These are phyloP conservation scores for Bondarzewia mesenterica DNA, from an alignment of 1,284 basidiomycete genomes.

Conservation along the genomic window DNA sequence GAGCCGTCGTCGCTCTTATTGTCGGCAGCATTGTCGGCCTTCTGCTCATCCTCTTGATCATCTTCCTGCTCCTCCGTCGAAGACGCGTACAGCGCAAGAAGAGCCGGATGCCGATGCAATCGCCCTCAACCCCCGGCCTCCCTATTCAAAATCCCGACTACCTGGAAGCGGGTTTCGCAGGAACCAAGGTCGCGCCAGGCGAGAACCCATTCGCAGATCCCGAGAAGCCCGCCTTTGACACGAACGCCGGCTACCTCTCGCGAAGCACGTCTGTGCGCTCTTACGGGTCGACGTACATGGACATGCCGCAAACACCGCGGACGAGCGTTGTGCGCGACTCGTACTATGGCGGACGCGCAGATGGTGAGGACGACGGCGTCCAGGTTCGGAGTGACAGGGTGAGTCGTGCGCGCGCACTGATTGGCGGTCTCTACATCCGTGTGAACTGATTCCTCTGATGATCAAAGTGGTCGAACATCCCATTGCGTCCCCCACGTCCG, in stretches of 20 bases:
- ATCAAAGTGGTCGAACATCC: slow-evolving; percentile 3
- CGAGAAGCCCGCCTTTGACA: neutral
- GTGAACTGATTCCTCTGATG: neutral
- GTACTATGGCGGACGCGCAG: neutral
- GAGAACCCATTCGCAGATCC: slow-evolving; percentile 1
- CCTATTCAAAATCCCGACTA: slow-evolving; percentile 28
- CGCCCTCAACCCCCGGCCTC: slow-evolving; percentile 1
- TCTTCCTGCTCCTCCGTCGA: slow-evolving; percentile 23
- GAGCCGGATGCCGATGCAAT: slow-evolving; percentile 7
- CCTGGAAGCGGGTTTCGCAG: slow-evolving; percentile 22
- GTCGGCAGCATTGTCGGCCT: slow-evolving; percentile 9
- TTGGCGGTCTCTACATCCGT: neutral
- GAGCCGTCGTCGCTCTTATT: neutral
- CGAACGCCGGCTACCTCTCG: neutral
- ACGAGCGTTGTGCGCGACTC: slow-evolving; percentile 1
- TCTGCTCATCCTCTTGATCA: slow-evolving; percentile 21
- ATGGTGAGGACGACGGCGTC: neutral
- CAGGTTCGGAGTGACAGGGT: slow-evolving; percentile 2
- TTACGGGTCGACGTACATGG: neutral
- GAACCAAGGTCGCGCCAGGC: neutral
- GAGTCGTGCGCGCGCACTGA: slow-evolving; percentile 1
- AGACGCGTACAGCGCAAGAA: slow-evolving; percentile 4
- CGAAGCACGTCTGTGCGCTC: neutral
- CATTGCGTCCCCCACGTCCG: slow-evolving; percentile 1
- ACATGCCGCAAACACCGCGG: slow-evolving; percentile 1